A percentile compares a stretch with the other conserved stretches of the same genome.
Conservation (phyloP, 2,329 filamentous ascomycete species). For the Ascochyta pisi region DNA sequence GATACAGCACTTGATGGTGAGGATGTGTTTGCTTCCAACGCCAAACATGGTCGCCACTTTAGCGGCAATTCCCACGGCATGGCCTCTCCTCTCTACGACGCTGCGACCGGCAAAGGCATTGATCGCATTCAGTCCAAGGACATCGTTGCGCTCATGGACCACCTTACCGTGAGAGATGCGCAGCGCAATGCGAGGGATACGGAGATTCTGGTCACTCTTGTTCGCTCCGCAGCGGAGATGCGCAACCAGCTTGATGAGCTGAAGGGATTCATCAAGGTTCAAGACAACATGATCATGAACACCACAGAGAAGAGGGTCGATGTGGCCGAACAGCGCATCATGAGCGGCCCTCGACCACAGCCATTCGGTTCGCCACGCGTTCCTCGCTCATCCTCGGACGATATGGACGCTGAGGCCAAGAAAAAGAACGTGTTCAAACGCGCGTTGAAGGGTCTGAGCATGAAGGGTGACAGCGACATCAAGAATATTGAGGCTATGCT, state of each 20-base stretch:
- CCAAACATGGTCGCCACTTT: conserved; percentile 67
- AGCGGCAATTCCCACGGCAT: conserved; percentile 94
- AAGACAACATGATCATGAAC: conserved; percentile 87
- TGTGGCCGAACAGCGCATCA: conserved; percentile 78
- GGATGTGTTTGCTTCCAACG: conserved; percentile 55
- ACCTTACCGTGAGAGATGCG: conserved; percentile 95
- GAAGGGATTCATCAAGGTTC: conserved; percentile 88
- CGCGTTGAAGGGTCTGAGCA: conserved; percentile 87
- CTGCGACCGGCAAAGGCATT: conserved; percentile 83
- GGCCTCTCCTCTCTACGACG: conserved; percentile 87
- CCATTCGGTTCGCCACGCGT: conserved; percentile 63
- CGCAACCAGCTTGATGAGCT: conserved; percentile 94
- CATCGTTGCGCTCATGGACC: conserved; percentile 96
- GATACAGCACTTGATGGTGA: conserved; percentile 48
- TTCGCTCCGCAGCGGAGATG: conserved; percentile 95
- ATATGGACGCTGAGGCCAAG: conserved; percentile 70
- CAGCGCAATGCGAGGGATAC: conserved; percentile 96
- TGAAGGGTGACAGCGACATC: conserved; percentile 87
- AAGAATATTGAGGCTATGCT: conserved; percentile 75
- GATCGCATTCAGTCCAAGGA: conserved; percentile 95
- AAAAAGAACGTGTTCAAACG: conserved; percentile 93
- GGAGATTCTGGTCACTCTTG: conserved; percentile 92
- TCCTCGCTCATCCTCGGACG: conserved; percentile 58
- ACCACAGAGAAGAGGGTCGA: conserved; percentile 89
- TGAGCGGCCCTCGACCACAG: conserved; percentile 85